Evolutionary conservation across 202 grass and related monocot genomes (phyloP).

Genomic region (Zizania palustris): DNA sequence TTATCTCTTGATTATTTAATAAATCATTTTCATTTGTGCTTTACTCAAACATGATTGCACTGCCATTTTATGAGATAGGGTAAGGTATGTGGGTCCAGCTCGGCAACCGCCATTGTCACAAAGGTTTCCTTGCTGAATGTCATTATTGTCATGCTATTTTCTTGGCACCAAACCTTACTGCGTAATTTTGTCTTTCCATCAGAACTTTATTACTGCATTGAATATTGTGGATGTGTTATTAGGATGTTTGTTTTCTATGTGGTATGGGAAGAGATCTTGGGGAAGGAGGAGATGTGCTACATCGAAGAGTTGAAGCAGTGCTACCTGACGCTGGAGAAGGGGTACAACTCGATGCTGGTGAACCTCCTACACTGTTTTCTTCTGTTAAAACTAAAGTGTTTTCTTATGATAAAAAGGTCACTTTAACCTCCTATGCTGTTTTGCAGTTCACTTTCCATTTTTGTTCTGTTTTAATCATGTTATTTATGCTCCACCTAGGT

Average conservation of each 20-base stretch:
- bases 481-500: no score
- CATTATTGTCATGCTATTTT: not conserved
- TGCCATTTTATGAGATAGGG: constrained; percentile 56
- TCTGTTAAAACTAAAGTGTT: no score
- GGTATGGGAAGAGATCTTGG: constrained; percentile 22
- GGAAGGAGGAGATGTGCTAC: no score
- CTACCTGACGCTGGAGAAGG: no score
- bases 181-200: constrained; percentile 19
- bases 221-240: not conserved
- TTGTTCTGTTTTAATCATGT: no score
- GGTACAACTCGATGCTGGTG: no score
- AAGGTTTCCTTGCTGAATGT: constrained; percentile 49
- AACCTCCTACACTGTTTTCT: no score
- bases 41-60: constrained; percentile 25
- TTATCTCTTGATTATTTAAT: constrained; percentile 23
- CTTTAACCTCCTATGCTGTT: no score
- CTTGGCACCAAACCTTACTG: constrained; percentile 4
- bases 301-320: no score
- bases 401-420: no score
- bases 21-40: constrained; percentile 35
- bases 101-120: not conserved
- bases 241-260: not conserved
- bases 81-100: constrained; percentile 57
- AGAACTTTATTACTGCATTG: not conserved
- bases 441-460: no score